These are phyloP conservation scores for Royoungia palumana DNA, from an alignment of 768 basidiomycete genomes.

Conservation along the genomic window DNA sequence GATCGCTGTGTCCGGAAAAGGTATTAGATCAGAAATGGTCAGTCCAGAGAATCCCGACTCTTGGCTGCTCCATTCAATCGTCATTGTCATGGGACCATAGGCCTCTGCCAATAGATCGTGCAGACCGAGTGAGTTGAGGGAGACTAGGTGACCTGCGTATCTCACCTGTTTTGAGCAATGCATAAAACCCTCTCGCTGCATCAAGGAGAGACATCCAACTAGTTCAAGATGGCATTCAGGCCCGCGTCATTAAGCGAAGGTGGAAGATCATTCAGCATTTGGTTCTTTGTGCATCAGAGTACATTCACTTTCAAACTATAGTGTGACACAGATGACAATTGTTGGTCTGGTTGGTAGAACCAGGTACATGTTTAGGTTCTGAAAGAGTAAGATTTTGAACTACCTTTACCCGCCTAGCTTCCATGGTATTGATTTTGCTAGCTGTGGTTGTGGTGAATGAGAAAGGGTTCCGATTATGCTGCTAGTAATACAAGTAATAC, in stretches of 20 bases:
- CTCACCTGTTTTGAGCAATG: constrained; percentile 62
- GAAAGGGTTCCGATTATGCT: too few species aligned
- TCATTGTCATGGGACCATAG: too few species aligned
- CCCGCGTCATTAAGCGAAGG: constrained; percentile 75
- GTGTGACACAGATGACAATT: too few species aligned
- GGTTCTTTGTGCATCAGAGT: constrained; percentile 82
- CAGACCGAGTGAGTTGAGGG: too few species aligned
- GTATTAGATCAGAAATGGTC: too few species aligned
- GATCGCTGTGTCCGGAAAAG: too few species aligned
- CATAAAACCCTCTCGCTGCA: constrained; percentile 79
- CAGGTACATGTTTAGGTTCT: constrained; percentile 26
- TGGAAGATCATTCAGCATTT: constrained; percentile 70
- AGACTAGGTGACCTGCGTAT: too few species aligned
- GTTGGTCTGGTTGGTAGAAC: constrained; percentile 25
- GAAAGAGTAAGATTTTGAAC: constrained; percentile 19
- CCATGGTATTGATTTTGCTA: constrained; percentile 16
- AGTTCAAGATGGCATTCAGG: constrained; percentile 71
- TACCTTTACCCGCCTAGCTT: constrained; percentile 27
- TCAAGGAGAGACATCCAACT: constrained; percentile 70
- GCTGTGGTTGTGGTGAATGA: constrained; percentile 3
- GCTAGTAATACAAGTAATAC: too few species aligned
- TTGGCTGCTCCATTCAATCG: too few species aligned
- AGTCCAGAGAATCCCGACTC: too few species aligned
- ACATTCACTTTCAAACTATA: constrained; percentile 83
- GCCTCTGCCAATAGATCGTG: too few species aligned